Conservation (phyloP, 1,284 basidiomycete species). For the Wolfiporia cocos region DNA sequence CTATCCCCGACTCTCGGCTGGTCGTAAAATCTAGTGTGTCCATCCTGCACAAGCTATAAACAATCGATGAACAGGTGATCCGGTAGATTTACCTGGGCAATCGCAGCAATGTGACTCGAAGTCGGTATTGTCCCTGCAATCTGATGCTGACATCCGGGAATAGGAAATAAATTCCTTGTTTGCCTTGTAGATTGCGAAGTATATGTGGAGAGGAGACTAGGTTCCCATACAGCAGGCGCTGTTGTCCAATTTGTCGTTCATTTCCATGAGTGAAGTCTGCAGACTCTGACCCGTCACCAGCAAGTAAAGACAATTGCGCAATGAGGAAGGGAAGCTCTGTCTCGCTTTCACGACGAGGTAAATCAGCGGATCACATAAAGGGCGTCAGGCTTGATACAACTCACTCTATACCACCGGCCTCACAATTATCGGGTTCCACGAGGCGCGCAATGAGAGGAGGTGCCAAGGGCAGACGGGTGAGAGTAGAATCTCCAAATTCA, state of each 20-base stretch:
- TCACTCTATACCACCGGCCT: slow-evolving; percentile 63
- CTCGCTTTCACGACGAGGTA: slow-evolving; percentile 41
- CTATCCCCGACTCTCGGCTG: slow-evolving; percentile 44
- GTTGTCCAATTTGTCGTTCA: slow-evolving; percentile 38
- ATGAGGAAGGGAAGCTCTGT: slow-evolving; percentile 80
- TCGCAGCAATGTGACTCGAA: slow-evolving; percentile 70
- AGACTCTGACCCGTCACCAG: slow-evolving; percentile 50
- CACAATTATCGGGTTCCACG: slow-evolving; percentile 65
- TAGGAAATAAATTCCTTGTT: slow-evolving; percentile 76
- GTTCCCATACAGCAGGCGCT: slow-evolving; percentile 75
- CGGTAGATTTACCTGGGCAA: slow-evolving; percentile 63
- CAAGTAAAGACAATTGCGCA: slow-evolving; percentile 69
- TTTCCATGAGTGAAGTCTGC: slow-evolving; percentile 50
- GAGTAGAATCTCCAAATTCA: slow-evolving; percentile 67
- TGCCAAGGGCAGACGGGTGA: slow-evolving; percentile 77
- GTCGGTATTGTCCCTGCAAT: slow-evolving; percentile 67
- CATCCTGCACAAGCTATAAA: slow-evolving; percentile 27
- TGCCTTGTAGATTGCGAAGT: slow-evolving; percentile 72
- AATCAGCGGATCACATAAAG: slow-evolving; percentile 21
- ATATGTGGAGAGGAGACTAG: slow-evolving; percentile 77
- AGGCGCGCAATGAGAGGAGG: slow-evolving; percentile 79
- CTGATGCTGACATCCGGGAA: slow-evolving; percentile 88
- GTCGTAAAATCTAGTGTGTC: slow-evolving; percentile 44
- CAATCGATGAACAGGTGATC: not conserved
- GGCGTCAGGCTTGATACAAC: too few relatives aligned